These are phyloP conservation scores for Arachnopeziza araneosa DNA, from an alignment of 2,329 filamentous ascomycete genomes.

Conservation along the genomic window DNA sequence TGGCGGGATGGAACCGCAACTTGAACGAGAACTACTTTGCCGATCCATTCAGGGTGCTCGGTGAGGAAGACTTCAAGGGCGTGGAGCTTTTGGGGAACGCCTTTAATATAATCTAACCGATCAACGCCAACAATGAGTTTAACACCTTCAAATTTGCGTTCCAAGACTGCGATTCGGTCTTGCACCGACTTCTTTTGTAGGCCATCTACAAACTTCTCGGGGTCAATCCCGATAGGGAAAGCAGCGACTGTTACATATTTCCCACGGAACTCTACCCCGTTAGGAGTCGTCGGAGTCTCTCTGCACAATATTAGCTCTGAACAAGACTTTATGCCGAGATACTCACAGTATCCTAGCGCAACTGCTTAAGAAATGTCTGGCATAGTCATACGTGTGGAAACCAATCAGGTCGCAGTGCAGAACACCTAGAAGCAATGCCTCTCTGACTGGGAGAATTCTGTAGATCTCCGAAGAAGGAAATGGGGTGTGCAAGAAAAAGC, in stretches of 20 bases:
- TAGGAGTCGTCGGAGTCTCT: constrained; percentile 75
- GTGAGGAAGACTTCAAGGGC: constrained; percentile 95
- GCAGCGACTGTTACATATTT: constrained; percentile 88
- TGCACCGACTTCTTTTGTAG: constrained; percentile 81
- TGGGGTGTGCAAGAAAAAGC: constrained; percentile 95
- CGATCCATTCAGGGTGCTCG: constrained; percentile 96
- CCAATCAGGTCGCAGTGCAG: constrained; percentile 93
- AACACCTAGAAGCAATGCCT: constrained; percentile 80
- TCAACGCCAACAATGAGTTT: constrained; percentile 97
- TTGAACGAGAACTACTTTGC: constrained; percentile 92
- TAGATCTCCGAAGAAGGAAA: constrained; percentile 98
- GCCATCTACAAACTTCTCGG: constrained; percentile 90
- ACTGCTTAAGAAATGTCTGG: constrained; percentile 93
- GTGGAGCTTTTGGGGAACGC: constrained; percentile 94
- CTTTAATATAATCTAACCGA: constrained; percentile 97
- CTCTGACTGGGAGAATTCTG: constrained; percentile 86
- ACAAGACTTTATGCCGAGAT: background rate
- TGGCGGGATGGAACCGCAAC: constrained; percentile 92
- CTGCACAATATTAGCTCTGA: constrained; percentile 28
- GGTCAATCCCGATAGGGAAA: constrained; percentile 96
- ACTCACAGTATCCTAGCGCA: constrained; percentile 86
- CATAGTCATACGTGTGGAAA: constrained; percentile 98
- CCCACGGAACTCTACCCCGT: constrained; percentile 85
- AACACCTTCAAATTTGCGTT: constrained; percentile 89
- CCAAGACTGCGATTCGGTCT: constrained; percentile 76